phyloP scores from a whole-genome alignment of 495 filamentous ascomycete genomes.

The Penicillium daleae region DNA sequence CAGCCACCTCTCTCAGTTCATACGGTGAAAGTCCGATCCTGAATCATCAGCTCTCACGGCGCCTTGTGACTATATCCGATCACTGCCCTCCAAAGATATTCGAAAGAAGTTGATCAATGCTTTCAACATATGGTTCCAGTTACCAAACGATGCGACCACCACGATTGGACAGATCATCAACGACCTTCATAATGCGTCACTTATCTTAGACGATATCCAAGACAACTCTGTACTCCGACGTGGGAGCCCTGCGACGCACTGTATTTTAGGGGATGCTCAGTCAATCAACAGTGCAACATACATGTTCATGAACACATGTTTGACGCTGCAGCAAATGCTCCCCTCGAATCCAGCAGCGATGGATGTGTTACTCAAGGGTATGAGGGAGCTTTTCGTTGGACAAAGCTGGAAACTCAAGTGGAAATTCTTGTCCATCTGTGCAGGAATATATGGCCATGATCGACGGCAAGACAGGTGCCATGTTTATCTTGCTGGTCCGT shows the following conservation, averaged over 20 bases:
- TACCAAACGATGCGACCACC: background rate
- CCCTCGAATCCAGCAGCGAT: conserved; percentile 65
- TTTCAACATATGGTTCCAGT: conserved; percentile 14
- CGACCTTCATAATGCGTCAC: conserved; percentile 6
- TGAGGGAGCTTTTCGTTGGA: conserved; percentile 75
- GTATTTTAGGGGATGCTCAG: conserved; percentile 84
- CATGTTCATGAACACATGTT: conserved; percentile 75
- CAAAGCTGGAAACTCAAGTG: conserved; percentile 96
- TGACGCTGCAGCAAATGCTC: conserved; percentile 61
- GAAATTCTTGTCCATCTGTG: conserved; percentile 84
- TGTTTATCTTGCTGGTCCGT: conserved; percentile 83
- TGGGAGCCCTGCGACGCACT: conserved; percentile 83
- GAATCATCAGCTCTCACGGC: background rate
- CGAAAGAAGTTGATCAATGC: conserved; percentile 8
- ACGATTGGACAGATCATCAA: background rate
- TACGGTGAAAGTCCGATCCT: background rate
- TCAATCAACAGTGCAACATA: conserved; percentile 95
- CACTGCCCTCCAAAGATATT: conserved; percentile 31
- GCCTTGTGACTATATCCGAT: conserved; percentile 10
- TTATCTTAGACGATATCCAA: conserved; percentile 77
- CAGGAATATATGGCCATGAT: conserved; percentile 96
- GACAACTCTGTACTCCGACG: conserved; percentile 77
- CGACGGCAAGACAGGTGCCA: conserved; percentile 86
- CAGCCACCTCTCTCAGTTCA: background rate
- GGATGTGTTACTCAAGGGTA: conserved; percentile 74